These are phyloP conservation scores for Pestalotiopsis sp. DNA, from an alignment of 2,329 filamentous ascomycete genomes.

Conservation along the genomic window DNA sequence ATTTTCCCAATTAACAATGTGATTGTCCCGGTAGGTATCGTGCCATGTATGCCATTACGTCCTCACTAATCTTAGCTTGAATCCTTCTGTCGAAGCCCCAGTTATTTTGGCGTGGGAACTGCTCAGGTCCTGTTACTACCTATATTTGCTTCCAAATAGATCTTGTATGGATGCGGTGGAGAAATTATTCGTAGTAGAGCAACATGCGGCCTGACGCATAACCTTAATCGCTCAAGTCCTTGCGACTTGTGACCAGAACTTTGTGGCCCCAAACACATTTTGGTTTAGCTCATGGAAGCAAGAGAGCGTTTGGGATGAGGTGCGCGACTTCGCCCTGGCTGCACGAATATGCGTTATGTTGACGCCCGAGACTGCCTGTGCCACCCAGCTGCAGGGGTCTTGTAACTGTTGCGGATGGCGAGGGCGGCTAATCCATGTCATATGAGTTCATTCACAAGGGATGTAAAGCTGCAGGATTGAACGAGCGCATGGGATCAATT, in stretches of 20 bases:
- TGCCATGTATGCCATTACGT: too few species aligned
- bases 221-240: too few species aligned
- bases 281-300: not conserved
- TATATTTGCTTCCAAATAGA: not conserved
- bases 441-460: not conserved
- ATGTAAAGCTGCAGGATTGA: not conserved
- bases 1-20: too few species aligned
- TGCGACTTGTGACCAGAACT: too few species aligned
- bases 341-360: not conserved
- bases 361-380: too few species aligned
- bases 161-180: fast-evolving
- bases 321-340: not conserved
- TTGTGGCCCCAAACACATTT: not conserved
- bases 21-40: too few species aligned
- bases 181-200: too few species aligned
- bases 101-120: not conserved
- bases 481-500: not conserved
- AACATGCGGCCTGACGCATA: too few species aligned
- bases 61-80: too few species aligned
- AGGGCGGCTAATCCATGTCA: not conserved
- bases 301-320: not conserved
- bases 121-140: not conserved
- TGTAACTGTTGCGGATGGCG: not conserved
- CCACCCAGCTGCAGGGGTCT: not conserved
- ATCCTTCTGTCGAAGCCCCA: not conserved